phyloP scores from a whole-genome alignment of 352 stramenopile species.

The Pythium oligandrum region DNA sequence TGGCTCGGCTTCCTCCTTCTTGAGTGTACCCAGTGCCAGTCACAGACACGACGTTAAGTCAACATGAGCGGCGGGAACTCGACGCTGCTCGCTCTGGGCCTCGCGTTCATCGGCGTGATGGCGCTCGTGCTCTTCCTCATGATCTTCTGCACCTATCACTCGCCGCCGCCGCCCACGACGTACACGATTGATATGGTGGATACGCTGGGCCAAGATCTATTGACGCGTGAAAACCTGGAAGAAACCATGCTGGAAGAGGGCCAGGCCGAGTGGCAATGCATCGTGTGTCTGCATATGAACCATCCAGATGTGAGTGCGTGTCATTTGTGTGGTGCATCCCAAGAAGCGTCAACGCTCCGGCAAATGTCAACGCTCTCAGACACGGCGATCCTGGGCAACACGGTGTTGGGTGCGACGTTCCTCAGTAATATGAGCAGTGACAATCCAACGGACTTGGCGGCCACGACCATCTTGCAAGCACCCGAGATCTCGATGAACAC shows the following conservation, averaged over 20 bases:
- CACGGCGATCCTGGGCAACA: conserved; percentile 26
- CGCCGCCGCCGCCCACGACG: conserved; percentile 3
- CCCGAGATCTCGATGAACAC: conserved; percentile 19
- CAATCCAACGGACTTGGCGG: neutral
- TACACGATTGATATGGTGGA: conserved; percentile 20
- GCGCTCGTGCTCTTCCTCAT: conserved; percentile 20
- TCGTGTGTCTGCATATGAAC: conserved; percentile 44
- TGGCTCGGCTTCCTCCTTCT: too few relatives aligned
- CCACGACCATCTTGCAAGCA: conserved; percentile 1
- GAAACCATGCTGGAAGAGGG: conserved; percentile 35
- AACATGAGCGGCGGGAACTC: conserved; percentile 1
- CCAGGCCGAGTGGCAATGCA: conserved; percentile 37
- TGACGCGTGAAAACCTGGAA: conserved; percentile 31
- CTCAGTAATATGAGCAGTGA: conserved; percentile 7
- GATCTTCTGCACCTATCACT: conserved; percentile 16
- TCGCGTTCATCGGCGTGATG: conserved; percentile 12
- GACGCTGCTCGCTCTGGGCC: conserved; percentile 1
- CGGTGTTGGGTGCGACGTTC: conserved; percentile 13
- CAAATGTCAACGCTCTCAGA: conserved; percentile 9
- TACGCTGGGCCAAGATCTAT: conserved; percentile 18
- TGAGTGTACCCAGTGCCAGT: too few relatives aligned
- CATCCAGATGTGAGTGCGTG: conserved; percentile 26
- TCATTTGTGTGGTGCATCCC: conserved; percentile 26
- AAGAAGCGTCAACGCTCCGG: conserved; percentile 21
- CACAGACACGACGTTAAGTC: too few relatives aligned